phyloP scores from a whole-genome alignment of 2,329 filamentous ascomycete species.

The Calonectria pseudoreteaudii region DNA sequence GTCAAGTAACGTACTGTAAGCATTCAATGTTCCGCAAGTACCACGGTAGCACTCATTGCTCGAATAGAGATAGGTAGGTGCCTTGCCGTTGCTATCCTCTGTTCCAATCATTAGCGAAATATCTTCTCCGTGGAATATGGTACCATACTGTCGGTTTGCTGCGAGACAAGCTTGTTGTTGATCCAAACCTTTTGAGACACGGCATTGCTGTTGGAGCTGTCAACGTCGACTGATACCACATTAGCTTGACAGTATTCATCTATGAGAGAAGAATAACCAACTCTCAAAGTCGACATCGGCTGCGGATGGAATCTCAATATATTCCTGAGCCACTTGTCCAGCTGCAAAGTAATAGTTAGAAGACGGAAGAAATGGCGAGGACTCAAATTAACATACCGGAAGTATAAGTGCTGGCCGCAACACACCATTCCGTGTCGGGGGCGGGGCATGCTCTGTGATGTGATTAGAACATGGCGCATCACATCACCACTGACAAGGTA shows the following conservation, averaged over 20 bases:
- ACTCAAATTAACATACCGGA: neutral
- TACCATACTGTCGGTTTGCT: conserved; percentile 2
- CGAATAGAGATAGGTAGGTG: conserved; percentile 14
- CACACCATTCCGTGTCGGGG: neutral
- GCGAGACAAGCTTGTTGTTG: neutral
- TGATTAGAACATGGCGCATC: neutral
- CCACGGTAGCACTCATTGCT: conserved; percentile 24
- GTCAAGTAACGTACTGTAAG: conserved; percentile 2
- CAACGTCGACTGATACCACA: neutral
- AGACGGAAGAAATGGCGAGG: neutral
- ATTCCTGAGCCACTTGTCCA: neutral
- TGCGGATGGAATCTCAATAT: neutral
- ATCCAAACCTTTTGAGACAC: conserved; percentile 7
- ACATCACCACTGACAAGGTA: no score
- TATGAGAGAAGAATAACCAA: neutral
- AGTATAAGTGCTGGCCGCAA: conserved; percentile 2
- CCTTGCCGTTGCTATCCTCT: neutral
- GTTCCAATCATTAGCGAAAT: neutral
- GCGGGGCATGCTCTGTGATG: neutral
- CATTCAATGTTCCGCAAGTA: conserved; percentile 9
- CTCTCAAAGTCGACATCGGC: neutral
- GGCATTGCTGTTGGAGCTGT: neutral
- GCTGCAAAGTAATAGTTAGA: neutral
- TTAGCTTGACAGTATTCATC: neutral
- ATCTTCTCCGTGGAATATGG: neutral